phyloP scores from a whole-genome alignment of 805 yeast species.

The Zygosaccharomyces pseudorouxii region DNA sequence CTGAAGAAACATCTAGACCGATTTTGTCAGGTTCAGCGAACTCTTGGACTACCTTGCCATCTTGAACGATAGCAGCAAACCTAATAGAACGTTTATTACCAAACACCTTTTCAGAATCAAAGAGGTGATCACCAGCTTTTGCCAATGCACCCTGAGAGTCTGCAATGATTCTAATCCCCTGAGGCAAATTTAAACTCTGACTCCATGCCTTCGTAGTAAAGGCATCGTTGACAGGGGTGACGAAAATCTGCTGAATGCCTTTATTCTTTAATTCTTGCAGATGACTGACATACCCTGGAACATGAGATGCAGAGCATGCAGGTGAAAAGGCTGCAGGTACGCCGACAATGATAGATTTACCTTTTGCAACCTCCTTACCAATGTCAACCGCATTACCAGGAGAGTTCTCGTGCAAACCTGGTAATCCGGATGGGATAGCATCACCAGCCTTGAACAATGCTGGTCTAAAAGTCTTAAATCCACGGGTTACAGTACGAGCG shows the following conservation, averaged over 20 bases:
- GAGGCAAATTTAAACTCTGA: slow-evolving; percentile 38
- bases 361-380: slow-evolving; percentile 42
- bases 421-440: slow-evolving; percentile 48
- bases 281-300: slow-evolving; percentile 60
- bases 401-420: slow-evolving; percentile 52
- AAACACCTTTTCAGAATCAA: slow-evolving; percentile 72
- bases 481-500: slow-evolving; percentile 13
- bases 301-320: slow-evolving; percentile 64
- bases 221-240: slow-evolving; percentile 81
- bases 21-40: slow-evolving; percentile 81
- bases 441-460: slow-evolving; percentile 51
- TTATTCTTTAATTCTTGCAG: slow-evolving; percentile 51
- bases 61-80: slow-evolving; percentile 68
- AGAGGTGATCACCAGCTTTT: slow-evolving; percentile 55
- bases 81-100: slow-evolving; percentile 75
- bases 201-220: slow-evolving; percentile 85
- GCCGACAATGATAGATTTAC: slow-evolving; percentile 53
- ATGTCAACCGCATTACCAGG: slow-evolving; percentile 61
- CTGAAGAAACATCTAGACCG: slow-evolving; percentile 50
- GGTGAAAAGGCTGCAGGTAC: slow-evolving; percentile 88
- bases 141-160: slow-evolving; percentile 78
- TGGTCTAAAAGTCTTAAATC: slow-evolving; percentile 26
- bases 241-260: slow-evolving; percentile 59
- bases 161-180: slow-evolving; percentile 55
- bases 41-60: slow-evolving; percentile 62